phyloP scores from a whole-genome alignment of 2,329 filamentous ascomycete genomes.

The Boeremia lycopersici region DNA sequence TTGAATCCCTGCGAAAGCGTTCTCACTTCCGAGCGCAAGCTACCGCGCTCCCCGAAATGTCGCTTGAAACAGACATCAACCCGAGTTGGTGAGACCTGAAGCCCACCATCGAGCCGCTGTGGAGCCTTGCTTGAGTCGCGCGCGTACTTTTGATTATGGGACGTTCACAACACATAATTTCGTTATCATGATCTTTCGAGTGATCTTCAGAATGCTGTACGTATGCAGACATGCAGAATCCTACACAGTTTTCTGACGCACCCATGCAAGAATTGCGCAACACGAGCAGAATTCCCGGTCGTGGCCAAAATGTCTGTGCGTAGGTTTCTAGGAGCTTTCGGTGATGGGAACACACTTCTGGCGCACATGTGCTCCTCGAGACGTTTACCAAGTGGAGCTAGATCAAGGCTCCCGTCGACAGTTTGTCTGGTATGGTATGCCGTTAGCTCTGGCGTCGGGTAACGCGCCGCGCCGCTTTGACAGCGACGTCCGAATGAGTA shows the following conservation, averaged over 20 bases:
- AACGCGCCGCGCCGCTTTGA: slow-evolving; percentile 10
- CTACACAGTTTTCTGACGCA: neutral
- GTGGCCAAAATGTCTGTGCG: neutral
- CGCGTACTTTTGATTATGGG: neutral
- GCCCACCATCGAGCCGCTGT: slow-evolving; percentile 1
- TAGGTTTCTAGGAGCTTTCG: slow-evolving; percentile 2
- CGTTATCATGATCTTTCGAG: neutral
- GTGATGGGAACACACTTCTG: neutral
- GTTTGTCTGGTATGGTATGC: neutral
- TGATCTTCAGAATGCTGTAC: neutral
- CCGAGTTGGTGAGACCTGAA: slow-evolving; percentile 5
- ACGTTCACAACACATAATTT: slow-evolving; percentile 4
- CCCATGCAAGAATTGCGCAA: neutral
- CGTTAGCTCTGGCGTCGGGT: neutral
- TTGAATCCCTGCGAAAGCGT: neutral
- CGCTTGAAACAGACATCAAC: slow-evolving; percentile 2
- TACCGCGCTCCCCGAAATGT: neutral
- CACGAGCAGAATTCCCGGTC: neutral
- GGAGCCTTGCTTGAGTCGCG: slow-evolving; percentile 7
- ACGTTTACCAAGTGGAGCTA: neutral
- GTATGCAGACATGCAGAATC: neutral
- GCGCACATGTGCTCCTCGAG: neutral
- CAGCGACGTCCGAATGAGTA: neutral
- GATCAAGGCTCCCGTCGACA: neutral
- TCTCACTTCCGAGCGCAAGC: too few species aligned